Evolutionary conservation across 257 asterid species (phyloP), one percentile per base, ranked within the genome.

Genomic region (Primulina eburnea): DNA sequence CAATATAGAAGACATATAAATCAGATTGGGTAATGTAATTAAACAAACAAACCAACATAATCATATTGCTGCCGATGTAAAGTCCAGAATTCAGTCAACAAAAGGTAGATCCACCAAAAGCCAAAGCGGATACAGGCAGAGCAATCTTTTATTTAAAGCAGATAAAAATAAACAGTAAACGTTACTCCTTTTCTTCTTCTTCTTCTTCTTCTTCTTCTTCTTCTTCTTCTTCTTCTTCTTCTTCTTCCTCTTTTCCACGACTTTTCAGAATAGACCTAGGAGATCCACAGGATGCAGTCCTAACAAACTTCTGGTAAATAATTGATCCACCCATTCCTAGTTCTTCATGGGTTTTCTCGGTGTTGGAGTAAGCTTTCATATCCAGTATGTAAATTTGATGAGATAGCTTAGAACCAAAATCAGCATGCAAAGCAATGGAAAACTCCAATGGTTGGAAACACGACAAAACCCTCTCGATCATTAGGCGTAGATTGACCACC

Each of bases 401-500:
- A 14, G 20, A 47, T 12, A 16, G 56, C 18, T 47, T 14, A 16
- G 56, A 47, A 47, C 56, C 56, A 47, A 43, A 11, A 43, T 74
- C 78, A 40, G 75, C 68, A 64, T 80, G 78, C 52, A 80, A 35
- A 14, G 85, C 70, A 0, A 80, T 33, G 65, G 80, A 80, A 30
- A 80, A 80, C 20, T 77, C 82, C 38, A 8, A 40, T 0, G 82
- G 82, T 30, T 58, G 69, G 60, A 80, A 80, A 67, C 82, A 74
- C 2, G 37, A 43, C 65, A 77, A 50, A 26, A 74, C 82, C 75
- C 76, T 69, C 71, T 55, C 73, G 28, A 74, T 73, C 76, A 81
- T 28, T 3, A 0, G 6, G 32, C 63, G 24, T 0, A 77, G 40
- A 53, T 76, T 68, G 38, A 61, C 57, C 32, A 16, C 64, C 40